Percentiles rank a stretch among this genome's conserved stretches.
Conservation (phyloP, 768 basidiomycete genomes). For the Calocera cornea region DNA sequence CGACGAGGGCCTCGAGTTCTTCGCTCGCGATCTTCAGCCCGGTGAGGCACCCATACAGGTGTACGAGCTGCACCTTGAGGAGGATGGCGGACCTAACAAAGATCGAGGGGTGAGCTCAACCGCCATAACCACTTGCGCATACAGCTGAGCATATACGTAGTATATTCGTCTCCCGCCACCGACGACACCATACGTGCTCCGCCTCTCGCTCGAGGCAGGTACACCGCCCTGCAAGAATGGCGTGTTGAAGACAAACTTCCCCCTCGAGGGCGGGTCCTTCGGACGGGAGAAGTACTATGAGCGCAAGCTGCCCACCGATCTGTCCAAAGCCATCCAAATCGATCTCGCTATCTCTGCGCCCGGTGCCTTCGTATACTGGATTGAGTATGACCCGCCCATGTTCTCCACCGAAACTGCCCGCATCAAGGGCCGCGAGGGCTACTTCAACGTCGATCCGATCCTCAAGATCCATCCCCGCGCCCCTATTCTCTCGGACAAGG, state of each 20-base stretch:
- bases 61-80: conserved; percentile 73
- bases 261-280: conserved; percentile 81
- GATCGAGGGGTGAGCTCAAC: conserved; percentile 55
- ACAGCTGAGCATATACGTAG: conserved; percentile 30
- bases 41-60: conserved; percentile 61
- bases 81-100: conserved; percentile 81
- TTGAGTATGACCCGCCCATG: conserved; percentile 59
- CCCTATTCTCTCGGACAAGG: conserved; percentile 45
- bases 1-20: conserved; percentile 84
- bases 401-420: conserved; percentile 43
- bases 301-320: conserved; percentile 64
- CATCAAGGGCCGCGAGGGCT: conserved; percentile 72
- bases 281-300: conserved; percentile 59
- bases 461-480: conserved; percentile 62
- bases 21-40: conserved; percentile 39
- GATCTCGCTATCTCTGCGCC: conserved; percentile 94
- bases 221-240: conserved; percentile 83
- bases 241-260: conserved; percentile 91
- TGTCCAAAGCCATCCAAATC: conserved; percentile 82
- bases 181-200: conserved; percentile 71
- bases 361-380: conserved; percentile 88
- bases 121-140: neutral
- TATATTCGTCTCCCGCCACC: conserved; percentile 95
- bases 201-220: conserved; percentile 83
- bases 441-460: conserved; percentile 92